Base-by-base conservation (phyloP, 1,284 basidiomycete species). In the Puccinia novopanici region DNA sequence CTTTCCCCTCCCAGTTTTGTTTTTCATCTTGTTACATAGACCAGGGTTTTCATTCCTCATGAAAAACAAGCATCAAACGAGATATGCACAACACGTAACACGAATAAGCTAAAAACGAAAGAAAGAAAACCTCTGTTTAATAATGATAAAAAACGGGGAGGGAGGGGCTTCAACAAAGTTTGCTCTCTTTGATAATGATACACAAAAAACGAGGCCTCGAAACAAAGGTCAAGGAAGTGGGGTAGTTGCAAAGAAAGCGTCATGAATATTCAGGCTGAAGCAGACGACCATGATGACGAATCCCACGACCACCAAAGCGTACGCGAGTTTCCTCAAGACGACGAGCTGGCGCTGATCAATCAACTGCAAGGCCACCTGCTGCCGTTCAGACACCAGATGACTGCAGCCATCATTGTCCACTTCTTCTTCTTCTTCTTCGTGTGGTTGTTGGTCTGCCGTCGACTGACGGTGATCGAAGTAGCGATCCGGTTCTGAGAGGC, bases 281-380 rank as follows among this genome's bases (percentile, higher is more conserved):
- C 93, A 95, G 86, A 96, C 93, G 37, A 92, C 87, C 87, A 95
- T 94, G 67, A 98, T 90, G 82, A 88, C 88, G n/a, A 88, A 86
- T 17, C 95, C 95, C 85, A 95, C 96, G 9, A 90, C 85, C 30
- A 90, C 89, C 75, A 98, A 87, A 9, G 87, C 90, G 59, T 93
- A 86, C 1, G 94, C 91, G 0, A 89, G 88, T 84, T 87, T 88
- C 82, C 89, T 90, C 82, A 93, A 86, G 45, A 72, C 8, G 34
- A n/a, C 50, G 27, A 72, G 52, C 52, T 72, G 27, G 52, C 22
- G 45, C 84, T 13, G 52, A 8, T 40, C 52, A 54, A 72, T 70
- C 45, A 70, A 50, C 4, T 30, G 6, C 13, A 34, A 34, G 4
- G 30, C 67, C 37, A 48, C 45, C n/a, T 70, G 42, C 48, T 70